Evolutionary conservation across 768 basidiomycete species (phyloP).

Genomic region (Pisolithus albus): DNA sequence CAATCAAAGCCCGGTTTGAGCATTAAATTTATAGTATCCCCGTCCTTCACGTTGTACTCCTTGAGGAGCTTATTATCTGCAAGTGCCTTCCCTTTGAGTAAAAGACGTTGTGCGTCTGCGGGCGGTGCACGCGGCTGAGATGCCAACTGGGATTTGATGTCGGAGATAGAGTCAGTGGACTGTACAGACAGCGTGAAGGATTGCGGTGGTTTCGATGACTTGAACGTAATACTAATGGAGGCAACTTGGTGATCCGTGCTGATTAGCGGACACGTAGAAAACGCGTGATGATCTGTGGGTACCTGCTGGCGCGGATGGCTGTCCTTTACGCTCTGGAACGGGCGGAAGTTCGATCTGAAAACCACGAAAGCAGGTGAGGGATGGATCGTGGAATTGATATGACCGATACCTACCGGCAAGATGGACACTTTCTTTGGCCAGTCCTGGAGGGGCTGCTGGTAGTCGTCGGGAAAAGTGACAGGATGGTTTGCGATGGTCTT

Average conservation of each 20-base stretch:
- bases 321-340: conserved; percentile 47
- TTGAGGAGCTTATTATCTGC: conserved; percentile 82
- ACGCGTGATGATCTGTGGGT: conserved; percentile 4
- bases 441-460: conserved; percentile 62
- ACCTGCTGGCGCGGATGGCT: conserved; percentile 28
- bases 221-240: conserved; percentile 67
- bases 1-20: conserved; percentile 70
- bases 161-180: conserved; percentile 74
- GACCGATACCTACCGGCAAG: conserved; percentile 45
- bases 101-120: conserved; percentile 73
- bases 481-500: conserved; percentile 62
- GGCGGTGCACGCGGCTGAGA: conserved; percentile 64
- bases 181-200: conserved; percentile 67
- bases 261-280: conserved; percentile 6
- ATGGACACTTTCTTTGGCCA: conserved; percentile 65
- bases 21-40: conserved; percentile 80
- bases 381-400: background rate
- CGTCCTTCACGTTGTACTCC: conserved; percentile 81
- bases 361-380: conserved; percentile 4
- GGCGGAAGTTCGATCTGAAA: conserved; percentile 52
- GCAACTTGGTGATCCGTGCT: conserved; percentile 9
- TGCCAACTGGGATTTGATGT: conserved; percentile 74
- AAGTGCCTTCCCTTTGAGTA: conserved; percentile 93
- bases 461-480: conserved; percentile 64
- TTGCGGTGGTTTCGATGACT: conserved; percentile 83